A percentile compares a stretch with the other conserved stretches of the same genome.
Conservation (phyloP, 441 rosid species). For the Gossypium gossypioides region DNA sequence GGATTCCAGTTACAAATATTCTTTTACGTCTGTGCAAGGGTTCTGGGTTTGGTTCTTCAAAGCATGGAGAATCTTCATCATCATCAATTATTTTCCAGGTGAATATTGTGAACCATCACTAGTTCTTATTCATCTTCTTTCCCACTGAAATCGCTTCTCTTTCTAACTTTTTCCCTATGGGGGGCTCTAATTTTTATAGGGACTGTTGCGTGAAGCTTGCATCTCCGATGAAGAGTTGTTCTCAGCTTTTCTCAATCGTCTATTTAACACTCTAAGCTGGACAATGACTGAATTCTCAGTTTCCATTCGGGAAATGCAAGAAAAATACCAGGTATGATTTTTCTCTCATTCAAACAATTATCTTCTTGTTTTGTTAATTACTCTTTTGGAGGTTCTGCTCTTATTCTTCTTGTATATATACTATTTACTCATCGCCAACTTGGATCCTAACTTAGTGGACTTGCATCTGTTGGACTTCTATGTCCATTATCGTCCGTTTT, state of each 20-base stretch:
- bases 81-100: conserved; percentile 86
- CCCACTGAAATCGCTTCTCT: conserved; percentile 2
- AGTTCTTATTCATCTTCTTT: background rate
- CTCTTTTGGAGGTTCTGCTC: background rate
- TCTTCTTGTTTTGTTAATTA: conserved; percentile 1
- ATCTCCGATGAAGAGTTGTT: conserved; percentile 55
- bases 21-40: conserved; percentile 82
- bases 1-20: conserved; percentile 92
- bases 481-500: background rate
- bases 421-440: background rate
- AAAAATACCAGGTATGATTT: conserved; percentile 63
- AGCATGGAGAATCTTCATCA: conserved; percentile 79
- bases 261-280: conserved; percentile 97
- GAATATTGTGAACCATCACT: conserved; percentile 11
- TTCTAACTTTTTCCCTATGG: background rate
- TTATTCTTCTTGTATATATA: background rate
- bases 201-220: conserved; percentile 74
- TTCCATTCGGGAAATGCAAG: conserved; percentile 93
- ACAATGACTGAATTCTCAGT: conserved; percentile 95
- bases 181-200: conserved; percentile 30
- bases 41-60: conserved; percentile 71
- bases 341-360: background rate
- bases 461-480: background rate
- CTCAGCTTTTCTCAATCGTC: conserved; percentile 81
- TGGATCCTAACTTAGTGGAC: background rate